These are phyloP conservation scores for Helenozyma baotianmanensis DNA, from an alignment of 805 yeast species.

Conservation along the genomic window DNA sequence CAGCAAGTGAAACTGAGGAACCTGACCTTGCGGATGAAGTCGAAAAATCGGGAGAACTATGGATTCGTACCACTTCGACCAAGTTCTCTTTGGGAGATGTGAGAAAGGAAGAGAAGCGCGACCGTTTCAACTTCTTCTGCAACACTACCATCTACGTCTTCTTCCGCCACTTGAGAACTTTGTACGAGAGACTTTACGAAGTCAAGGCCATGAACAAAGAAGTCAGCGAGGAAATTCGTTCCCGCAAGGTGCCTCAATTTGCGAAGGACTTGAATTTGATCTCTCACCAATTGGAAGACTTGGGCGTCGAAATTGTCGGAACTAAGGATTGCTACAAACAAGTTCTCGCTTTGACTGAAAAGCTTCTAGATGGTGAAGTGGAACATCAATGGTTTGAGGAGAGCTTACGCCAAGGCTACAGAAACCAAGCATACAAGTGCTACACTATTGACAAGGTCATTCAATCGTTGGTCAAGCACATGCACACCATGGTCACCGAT, in stretches of 20 bases:
- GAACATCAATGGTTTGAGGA: constrained; percentile 97
- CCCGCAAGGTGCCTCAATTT: constrained; percentile 63
- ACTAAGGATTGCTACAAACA: constrained; percentile 67
- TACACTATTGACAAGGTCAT: constrained; percentile 92
- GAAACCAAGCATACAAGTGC: constrained; percentile 87
- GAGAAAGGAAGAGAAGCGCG: constrained; percentile 36
- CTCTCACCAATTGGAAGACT: constrained; percentile 73
- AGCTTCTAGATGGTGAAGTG: constrained; percentile 79
- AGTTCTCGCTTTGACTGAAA: constrained; percentile 67
- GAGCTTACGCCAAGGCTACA: constrained; percentile 87
- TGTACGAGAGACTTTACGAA: constrained; percentile 76
- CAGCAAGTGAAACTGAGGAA: constrained; percentile 31
- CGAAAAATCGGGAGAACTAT: constrained; percentile 37
- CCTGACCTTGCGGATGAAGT: constrained; percentile 26
- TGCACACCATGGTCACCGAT: constrained; percentile 80
- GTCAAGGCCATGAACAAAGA: constrained; percentile 65
- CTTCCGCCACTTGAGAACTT: constrained; percentile 75
- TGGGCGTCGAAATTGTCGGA: constrained; percentile 71
- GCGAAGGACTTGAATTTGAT: constrained; percentile 83
- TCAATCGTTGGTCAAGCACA: constrained; percentile 68
- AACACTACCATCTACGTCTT: constrained; percentile 87
- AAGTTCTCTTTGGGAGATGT: constrained; percentile 24
- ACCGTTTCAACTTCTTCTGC: constrained; percentile 72
- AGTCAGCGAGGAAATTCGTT: constrained; percentile 69
- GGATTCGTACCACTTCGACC: constrained; percentile 37